phyloP scores from a whole-genome alignment of 805 yeast species.

The Kodamaea hsintzibuensis region DNA sequence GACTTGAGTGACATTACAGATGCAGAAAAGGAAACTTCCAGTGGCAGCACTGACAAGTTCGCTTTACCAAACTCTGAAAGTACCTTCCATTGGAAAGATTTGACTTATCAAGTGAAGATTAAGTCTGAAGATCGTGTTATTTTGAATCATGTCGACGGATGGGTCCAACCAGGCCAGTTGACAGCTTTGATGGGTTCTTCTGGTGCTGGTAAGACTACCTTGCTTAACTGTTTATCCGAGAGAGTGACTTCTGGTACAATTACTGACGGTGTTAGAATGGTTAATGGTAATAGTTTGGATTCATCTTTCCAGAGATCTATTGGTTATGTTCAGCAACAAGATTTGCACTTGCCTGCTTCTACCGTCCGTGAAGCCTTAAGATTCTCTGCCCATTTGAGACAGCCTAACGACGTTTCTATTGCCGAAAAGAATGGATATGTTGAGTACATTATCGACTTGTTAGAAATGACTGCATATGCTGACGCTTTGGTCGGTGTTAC shows the following conservation, averaged over 20 bases:
- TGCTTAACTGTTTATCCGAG: conserved; percentile 39
- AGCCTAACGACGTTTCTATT: conserved; percentile 21
- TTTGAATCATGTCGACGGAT: conserved; percentile 69
- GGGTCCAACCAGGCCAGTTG: conserved; percentile 81
- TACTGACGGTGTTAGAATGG: conserved; percentile 39
- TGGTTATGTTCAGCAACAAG: conserved; percentile 37
- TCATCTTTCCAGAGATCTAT: conserved; percentile 32
- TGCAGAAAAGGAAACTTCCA: conserved; percentile 19
- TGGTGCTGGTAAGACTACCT: conserved; percentile 49
- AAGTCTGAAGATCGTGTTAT: conserved; percentile 61
- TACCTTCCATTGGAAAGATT: conserved; percentile 77
- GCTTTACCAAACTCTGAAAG: conserved; percentile 30
- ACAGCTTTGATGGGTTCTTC: conserved; percentile 69
- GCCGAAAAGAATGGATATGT: conserved; percentile 26
- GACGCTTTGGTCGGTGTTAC: conserved; percentile 36
- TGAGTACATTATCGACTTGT: conserved; percentile 25
- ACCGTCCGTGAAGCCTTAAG: conserved; percentile 32
- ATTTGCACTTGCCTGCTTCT: conserved; percentile 32
- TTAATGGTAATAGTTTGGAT: conserved; percentile 26
- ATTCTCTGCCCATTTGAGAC: conserved; percentile 29
- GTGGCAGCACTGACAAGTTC: conserved; percentile 3
- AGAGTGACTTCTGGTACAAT: conserved; percentile 23
- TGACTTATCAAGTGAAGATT: conserved; percentile 67
- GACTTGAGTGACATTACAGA: conserved; percentile 29
- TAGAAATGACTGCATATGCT: conserved; percentile 28